These are phyloP conservation scores for Pythium rhizo-oryzae DNA, from an alignment of 352 stramenopile genomes.

Conservation along the genomic window DNA sequence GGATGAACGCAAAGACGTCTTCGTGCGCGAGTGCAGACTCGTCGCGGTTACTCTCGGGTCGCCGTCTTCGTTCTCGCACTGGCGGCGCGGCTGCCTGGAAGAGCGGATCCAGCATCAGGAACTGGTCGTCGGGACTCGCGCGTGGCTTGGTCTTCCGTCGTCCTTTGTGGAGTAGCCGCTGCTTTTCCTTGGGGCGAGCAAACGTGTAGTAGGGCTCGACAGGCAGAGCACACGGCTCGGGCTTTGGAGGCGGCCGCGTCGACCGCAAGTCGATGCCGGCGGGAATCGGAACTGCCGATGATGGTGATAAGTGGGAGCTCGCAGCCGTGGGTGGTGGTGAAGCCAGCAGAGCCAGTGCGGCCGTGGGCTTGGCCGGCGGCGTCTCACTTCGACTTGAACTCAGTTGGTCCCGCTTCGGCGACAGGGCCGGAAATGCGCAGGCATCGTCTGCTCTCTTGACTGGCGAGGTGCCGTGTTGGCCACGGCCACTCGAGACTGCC, in stretches of 20 bases:
- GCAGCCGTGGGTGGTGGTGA: conserved; percentile 2
- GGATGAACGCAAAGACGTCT: conserved; percentile 37
- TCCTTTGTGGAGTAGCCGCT: conserved; percentile 5
- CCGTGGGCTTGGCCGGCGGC: neutral
- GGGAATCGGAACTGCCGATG: neutral
- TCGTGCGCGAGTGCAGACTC: neutral
- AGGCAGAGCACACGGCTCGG: neutral
- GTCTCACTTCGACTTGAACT: conserved; percentile 6
- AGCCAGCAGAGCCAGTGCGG: neutral
- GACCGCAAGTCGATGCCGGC: conserved; percentile 23
- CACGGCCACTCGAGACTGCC: too few species aligned
- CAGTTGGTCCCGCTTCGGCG: conserved; percentile 7
- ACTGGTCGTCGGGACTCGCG: conserved; percentile 13
- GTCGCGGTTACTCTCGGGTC: too few species aligned
- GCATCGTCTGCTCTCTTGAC: neutral
- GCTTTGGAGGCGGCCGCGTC: conserved; percentile 15
- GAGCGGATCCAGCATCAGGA: conserved; percentile 70
- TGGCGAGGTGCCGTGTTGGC: too few species aligned
- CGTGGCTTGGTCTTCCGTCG: conserved; percentile 5
- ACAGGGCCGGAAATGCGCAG: neutral
- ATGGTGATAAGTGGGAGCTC: neutral
- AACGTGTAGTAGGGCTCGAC: conserved; percentile 44
- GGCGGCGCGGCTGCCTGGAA: conserved; percentile 36
- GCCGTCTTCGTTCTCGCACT: neutral
- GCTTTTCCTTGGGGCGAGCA: conserved; percentile 41